Base-by-base conservation (phyloP, 192 early-diverging fungal species). In the Backusella circina region DNA sequence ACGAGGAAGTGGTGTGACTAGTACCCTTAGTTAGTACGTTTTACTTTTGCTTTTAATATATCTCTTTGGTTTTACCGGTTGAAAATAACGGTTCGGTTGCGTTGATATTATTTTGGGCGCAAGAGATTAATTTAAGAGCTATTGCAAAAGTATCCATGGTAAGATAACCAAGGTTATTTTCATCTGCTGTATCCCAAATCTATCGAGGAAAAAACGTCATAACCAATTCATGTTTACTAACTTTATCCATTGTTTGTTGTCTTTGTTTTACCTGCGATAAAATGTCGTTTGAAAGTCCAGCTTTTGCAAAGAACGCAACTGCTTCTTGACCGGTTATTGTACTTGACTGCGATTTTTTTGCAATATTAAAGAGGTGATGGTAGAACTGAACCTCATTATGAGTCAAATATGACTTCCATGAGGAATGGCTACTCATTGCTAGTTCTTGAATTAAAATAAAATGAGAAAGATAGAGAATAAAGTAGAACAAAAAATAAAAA, bases 111-210 rank as follows among this genome's bases (percentile, higher is more conserved):
- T 86, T 85, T 78, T 98, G 97, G 12, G 88, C 93, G 21, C 95
- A 84, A 31, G 95, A 92, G 79, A 98, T 97, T 65, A 97, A 84
- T 79, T 97, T 98, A 70, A 97, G 77, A 9, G 93, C 94, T 33
- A 92, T 88, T 70, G 83, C 86, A 80, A 98, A 98, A 36, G 88
- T 91, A 18, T 84, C 82, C 39, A 85, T 84, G 23, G 90, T 91
- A 64, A 97, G 81, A 32, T 88, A 87, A 18, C 96, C 97, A 71
- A 90, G 88, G 76, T 90, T 87, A 31, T 94, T 91, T 2, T 84
- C 70, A 79, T 96, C 95, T 6, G 91, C 91, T n/a, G 92, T 81
- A 51, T 95, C 87, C 97, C 97, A 98, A 65, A 98, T 94, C 85
- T 91, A 76, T 5, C 21, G 21, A 68, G 37, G 64, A 67, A 23